phyloP scores from a whole-genome alignment of 2,329 filamentous ascomycete species.

The Fusarium stilboides region DNA sequence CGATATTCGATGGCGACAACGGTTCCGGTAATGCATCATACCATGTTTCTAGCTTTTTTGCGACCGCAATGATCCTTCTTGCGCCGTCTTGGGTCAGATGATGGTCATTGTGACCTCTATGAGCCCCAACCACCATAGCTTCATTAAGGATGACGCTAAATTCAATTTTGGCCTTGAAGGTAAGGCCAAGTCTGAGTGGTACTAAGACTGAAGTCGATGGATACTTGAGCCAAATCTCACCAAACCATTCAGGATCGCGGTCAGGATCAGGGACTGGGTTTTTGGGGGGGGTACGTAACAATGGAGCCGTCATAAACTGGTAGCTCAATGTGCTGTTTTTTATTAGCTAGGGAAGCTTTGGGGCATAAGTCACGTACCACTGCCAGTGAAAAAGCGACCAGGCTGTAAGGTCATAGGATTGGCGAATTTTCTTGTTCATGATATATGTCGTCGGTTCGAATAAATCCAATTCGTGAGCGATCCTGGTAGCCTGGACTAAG shows the following conservation, averaged over 20 bases:
- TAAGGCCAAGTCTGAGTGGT: background rate
- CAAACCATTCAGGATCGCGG: conserved; percentile 1
- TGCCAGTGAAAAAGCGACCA: conserved; percentile 33
- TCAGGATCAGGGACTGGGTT: conserved; percentile 3
- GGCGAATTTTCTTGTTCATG: conserved; percentile 11
- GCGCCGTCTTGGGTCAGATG: background rate
- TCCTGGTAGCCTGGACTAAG: background rate
- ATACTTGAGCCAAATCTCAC: conserved; percentile 30
- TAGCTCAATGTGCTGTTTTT: background rate
- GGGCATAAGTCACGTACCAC: background rate
- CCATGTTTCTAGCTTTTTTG: background rate
- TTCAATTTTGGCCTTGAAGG: background rate
- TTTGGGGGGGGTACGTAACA: background rate
- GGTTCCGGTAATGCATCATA: background rate
- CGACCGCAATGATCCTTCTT: background rate
- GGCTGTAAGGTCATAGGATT: conserved; percentile 13
- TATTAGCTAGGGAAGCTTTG: background rate
- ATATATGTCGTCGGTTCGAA: conserved; percentile 20
- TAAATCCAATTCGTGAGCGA: conserved; percentile 4
- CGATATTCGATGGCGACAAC: background rate
- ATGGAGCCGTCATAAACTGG: conserved; percentile 5
- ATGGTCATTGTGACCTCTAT: background rate
- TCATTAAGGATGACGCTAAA: conserved; percentile 7
- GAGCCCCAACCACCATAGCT: background rate
- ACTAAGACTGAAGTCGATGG: background rate